phyloP scores from a whole-genome alignment of 1,284 basidiomycete species.

The Ustilago loliicola region DNA sequence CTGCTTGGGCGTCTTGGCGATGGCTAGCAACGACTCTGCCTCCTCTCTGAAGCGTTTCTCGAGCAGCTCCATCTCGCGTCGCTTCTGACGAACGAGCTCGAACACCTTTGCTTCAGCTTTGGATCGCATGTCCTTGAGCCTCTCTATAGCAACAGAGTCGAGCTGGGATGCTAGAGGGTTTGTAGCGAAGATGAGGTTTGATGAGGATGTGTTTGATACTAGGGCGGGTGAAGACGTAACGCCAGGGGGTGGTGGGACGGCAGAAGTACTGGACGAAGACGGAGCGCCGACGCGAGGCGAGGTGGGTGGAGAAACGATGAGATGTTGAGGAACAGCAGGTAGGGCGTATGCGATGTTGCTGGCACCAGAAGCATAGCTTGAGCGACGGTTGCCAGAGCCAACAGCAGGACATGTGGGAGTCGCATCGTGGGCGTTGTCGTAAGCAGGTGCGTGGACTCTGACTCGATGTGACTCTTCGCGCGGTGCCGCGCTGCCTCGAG shows the following conservation, averaged over 20 bases:
- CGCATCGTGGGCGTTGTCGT: conserved; percentile 18
- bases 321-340: conserved; percentile 49
- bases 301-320: conserved; percentile 43
- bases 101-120: conserved; percentile 56
- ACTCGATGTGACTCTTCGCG: neutral
- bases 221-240: conserved; percentile 15
- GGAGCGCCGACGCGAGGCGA: conserved; percentile 29
- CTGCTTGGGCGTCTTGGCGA: conserved; percentile 27
- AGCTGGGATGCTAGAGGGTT: conserved; percentile 44
- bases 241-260: conserved; percentile 20
- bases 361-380: conserved; percentile 25
- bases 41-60: conserved; percentile 50
- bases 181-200: neutral
- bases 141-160: conserved; percentile 50
- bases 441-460: neutral
- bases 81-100: conserved; percentile 53
- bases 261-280: conserved; percentile 10
- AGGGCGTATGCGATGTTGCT: conserved; percentile 32
- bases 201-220: conserved; percentile 1
- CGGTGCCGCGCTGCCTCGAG: conserved; percentile 7
- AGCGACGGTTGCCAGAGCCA: conserved; percentile 16
- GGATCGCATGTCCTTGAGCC: conserved; percentile 48
- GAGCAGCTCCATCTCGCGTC: conserved; percentile 54
- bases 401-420: conserved; percentile 39
- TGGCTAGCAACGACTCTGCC: conserved; percentile 47